Percentiles rank a stretch among this genome's conserved stretches.
These are phyloP conservation scores for Goffeauzyma gilvescens DNA, from an alignment of 768 basidiomycete species.

Conservation along the genomic window DNA sequence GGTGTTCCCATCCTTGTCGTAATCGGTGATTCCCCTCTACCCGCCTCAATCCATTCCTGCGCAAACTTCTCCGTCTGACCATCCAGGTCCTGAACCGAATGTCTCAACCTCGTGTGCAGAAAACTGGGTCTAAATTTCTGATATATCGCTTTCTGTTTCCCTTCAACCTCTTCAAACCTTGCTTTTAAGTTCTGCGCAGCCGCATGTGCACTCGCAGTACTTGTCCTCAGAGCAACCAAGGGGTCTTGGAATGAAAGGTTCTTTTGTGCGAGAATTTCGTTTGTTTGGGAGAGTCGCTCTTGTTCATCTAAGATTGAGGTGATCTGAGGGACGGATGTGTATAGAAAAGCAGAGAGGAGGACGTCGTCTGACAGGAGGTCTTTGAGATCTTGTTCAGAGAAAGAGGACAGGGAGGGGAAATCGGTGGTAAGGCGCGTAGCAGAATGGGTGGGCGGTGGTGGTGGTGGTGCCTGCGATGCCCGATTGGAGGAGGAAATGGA, in stretches of 20 bases:
- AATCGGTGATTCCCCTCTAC: too few relatives aligned
- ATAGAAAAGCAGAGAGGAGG: slow-evolving; percentile 75
- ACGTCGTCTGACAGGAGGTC: slow-evolving; percentile 60
- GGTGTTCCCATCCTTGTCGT: too few relatives aligned
- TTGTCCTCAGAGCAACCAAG: slow-evolving; percentile 54
- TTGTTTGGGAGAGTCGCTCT: slow-evolving; percentile 59
- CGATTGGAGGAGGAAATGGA: too few relatives aligned
- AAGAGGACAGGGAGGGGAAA: slow-evolving; percentile 24
- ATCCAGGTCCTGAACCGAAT: slow-evolving; percentile 77
- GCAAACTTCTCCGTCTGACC: slow-evolving; percentile 71
- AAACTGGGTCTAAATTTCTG: slow-evolving; percentile 75
- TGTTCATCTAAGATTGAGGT: slow-evolving; percentile 57
- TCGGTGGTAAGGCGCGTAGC: slow-evolving; percentile 24
- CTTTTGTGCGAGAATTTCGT: slow-evolving; percentile 60
- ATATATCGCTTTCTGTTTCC: slow-evolving; percentile 72
- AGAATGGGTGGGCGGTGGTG: too few relatives aligned
- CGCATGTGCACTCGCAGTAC: slow-evolving; percentile 73
- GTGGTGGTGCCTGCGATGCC: too few relatives aligned
- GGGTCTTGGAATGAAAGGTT: slow-evolving; percentile 59
- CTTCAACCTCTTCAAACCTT: slow-evolving; percentile 69
- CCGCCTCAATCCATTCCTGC: slow-evolving; percentile 50
- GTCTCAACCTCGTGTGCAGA: slow-evolving; percentile 65
- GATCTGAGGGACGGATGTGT: slow-evolving; percentile 55
- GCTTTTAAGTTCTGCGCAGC: slow-evolving; percentile 63
- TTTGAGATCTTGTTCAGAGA: slow-evolving; percentile 50